phyloP scores from a whole-genome alignment of 2,329 filamentous ascomycete genomes.

The Cyphellophora attinorum region DNA sequence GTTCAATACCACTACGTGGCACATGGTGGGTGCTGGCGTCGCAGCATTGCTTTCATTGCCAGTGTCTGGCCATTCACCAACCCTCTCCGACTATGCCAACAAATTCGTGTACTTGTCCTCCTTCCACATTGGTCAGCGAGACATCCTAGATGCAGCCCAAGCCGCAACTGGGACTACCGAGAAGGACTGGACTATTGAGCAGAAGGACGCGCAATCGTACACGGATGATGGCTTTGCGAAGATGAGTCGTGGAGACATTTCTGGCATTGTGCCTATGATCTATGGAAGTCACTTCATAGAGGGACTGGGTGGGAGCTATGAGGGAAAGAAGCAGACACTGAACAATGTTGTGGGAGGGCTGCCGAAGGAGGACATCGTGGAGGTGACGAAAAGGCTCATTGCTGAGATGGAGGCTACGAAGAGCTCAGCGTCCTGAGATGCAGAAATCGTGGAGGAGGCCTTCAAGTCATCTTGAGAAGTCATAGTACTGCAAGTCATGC shows the following conservation, averaged over 20 bases:
- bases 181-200: conserved; percentile 50
- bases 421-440: too few species aligned
- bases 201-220: conserved; percentile 38
- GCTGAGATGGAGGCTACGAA: too few species aligned
- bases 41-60: conserved; percentile 41
- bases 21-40: conserved; percentile 45
- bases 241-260: too few species aligned
- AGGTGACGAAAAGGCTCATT: conserved; percentile 37
- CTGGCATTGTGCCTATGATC: conserved; percentile 43
- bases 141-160: conserved; percentile 55
- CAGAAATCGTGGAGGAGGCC: too few species aligned
- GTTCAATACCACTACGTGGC: conserved; percentile 51
- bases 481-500: too few species aligned
- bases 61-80: conserved; percentile 25
- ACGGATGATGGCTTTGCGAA: conserved; percentile 40
- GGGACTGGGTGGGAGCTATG: conserved; percentile 25
- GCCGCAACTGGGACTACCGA: conserved; percentile 49
- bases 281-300: conserved; percentile 48
- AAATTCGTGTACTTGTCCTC: conserved; percentile 43
- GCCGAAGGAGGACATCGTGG: conserved; percentile 19
- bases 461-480: too few species aligned
- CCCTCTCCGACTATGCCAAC: conserved; percentile 38
- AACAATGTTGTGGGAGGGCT: conserved; percentile 16
- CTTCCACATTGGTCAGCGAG: conserved; percentile 51
- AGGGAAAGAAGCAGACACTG: too few species aligned